Conservation (phyloP, 495 filamentous ascomycete genomes). For the Aspergillus egyptiacus region DNA sequence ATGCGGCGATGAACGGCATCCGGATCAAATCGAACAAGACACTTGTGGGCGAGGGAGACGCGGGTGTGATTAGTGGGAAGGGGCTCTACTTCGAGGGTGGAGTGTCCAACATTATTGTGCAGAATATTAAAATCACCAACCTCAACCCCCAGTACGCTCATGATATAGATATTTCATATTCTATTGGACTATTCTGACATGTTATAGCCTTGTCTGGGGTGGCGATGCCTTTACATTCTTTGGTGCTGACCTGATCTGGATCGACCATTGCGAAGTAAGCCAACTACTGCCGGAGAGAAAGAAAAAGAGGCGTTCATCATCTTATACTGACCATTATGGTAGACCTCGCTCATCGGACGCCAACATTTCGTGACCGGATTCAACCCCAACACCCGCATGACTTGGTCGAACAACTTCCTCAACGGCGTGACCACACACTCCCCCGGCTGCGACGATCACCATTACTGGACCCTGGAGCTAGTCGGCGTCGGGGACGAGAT, state of each 20-base stretch:
- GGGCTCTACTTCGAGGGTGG: conserved; percentile 40
- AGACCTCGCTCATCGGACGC: conserved; percentile 17
- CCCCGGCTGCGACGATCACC: conserved; percentile 42
- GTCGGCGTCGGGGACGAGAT: conserved; percentile 15
- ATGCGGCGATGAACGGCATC: conserved; percentile 38
- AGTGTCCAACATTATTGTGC: conserved; percentile 42
- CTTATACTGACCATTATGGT: not conserved
- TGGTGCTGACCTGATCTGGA: conserved; percentile 39
- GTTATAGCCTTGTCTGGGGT: too few relatives aligned
- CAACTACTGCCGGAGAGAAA: too few relatives aligned
- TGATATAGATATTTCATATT: too few relatives aligned
- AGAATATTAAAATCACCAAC: conserved; percentile 45
- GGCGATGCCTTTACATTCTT: conserved; percentile 44
- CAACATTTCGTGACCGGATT: conserved; percentile 20
- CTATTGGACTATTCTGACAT: too few relatives aligned
- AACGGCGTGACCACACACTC: conserved; percentile 41
- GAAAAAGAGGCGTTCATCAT: too few relatives aligned
- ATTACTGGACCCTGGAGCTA: conserved; percentile 42
- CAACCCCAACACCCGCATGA: conserved; percentile 13
- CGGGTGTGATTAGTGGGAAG: conserved; percentile 39
- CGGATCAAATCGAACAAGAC: conserved; percentile 43
- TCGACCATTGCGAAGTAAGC: conserved; percentile 41
- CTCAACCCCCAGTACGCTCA: conserved; percentile 45
- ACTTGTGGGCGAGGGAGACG: conserved; percentile 32
- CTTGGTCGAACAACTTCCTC: conserved; percentile 36